Evolutionary conservation across 805 yeast genomes (phyloP).

Genomic region (Metschnikowia matae): DNA sequence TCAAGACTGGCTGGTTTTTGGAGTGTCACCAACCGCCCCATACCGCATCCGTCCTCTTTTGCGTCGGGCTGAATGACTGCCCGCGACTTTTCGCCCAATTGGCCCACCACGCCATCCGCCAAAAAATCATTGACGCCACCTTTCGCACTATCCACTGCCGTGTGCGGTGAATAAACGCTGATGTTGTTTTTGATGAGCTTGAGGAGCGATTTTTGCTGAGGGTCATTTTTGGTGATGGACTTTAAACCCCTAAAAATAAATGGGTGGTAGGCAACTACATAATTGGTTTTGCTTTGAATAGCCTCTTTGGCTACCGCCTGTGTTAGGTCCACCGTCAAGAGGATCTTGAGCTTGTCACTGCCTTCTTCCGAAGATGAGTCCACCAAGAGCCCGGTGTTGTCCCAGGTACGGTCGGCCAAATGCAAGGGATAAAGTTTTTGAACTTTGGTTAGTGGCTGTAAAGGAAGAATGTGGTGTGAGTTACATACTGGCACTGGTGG

Average conservation of each 20-base stretch:
- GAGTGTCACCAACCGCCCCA: conserved; percentile 69
- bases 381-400: conserved; percentile 86
- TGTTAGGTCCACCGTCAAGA: conserved; percentile 84
- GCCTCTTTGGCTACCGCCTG: conserved; percentile 85
- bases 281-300: conserved; percentile 44
- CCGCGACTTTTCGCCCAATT: conserved; percentile 23
- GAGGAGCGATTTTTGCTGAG: conserved; percentile 78
- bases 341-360: conserved; percentile 29
- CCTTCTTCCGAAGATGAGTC: conserved; percentile 45
- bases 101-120: conserved; percentile 49
- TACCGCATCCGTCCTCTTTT: conserved; percentile 58
- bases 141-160: conserved; percentile 87
- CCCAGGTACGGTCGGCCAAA: conserved; percentile 89
- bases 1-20: conserved; percentile 38
- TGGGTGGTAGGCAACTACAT: conserved; percentile 86
- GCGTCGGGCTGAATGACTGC: conserved; percentile 44
- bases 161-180: conserved; percentile 92
- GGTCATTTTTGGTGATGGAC: conserved; percentile 54
- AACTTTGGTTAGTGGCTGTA: conserved; percentile 35
- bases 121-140: conserved; percentile 97
- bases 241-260: conserved; percentile 89
- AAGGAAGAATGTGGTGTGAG: background rate
- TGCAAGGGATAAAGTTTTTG: conserved; percentile 76
- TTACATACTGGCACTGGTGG: conserved; percentile 37
- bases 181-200: conserved; percentile 71